Conservation (phyloP, 2,329 filamentous ascomycete genomes). For the Xylariaceae sp. region DNA sequence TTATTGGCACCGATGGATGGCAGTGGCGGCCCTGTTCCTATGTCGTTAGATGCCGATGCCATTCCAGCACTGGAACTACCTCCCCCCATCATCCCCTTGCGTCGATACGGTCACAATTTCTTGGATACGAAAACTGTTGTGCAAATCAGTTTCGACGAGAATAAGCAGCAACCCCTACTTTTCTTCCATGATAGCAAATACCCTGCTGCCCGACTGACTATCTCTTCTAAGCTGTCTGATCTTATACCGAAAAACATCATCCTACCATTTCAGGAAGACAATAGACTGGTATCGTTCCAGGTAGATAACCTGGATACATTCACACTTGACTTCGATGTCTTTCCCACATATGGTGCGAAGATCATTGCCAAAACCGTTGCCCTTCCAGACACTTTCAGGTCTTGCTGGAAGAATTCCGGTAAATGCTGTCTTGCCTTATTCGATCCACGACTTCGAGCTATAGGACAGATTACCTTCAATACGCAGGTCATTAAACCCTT, state of each 20-base stretch:
- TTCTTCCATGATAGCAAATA: slow-evolving; percentile 98
- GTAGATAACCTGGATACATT: slow-evolving; percentile 91
- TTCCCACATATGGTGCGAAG: slow-evolving; percentile 94
- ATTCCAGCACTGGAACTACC: slow-evolving; percentile 90
- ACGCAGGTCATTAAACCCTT: slow-evolving; percentile 98
- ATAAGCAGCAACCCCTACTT: slow-evolving; percentile 70
- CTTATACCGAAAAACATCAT: slow-evolving; percentile 95
- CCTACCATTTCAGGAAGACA: slow-evolving; percentile 93
- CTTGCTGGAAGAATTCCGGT: slow-evolving; percentile 68
- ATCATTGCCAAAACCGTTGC: slow-evolving; percentile 95
- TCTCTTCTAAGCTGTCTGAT: slow-evolving; percentile 93
- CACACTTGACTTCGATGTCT: slow-evolving; percentile 94
- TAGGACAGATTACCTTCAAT: slow-evolving; percentile 90
- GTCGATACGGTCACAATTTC: slow-evolving; percentile 97
- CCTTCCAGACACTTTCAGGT: slow-evolving; percentile 79
- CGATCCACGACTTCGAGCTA: slow-evolving; percentile 83
- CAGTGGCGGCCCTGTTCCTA: slow-evolving; percentile 52
- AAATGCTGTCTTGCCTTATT: slow-evolving; percentile 85
- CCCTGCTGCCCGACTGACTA: slow-evolving; percentile 87
- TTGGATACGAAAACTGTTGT: slow-evolving; percentile 96
- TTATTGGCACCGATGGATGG: slow-evolving; percentile 43
- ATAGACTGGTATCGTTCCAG: slow-evolving; percentile 89
- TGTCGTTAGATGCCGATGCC: slow-evolving; percentile 74
- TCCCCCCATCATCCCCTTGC: slow-evolving; percentile 89
- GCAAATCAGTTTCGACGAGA: slow-evolving; percentile 81